Conservation (phyloP, 2,329 filamentous ascomycete species). For the Fusarium penzigii region DNA sequence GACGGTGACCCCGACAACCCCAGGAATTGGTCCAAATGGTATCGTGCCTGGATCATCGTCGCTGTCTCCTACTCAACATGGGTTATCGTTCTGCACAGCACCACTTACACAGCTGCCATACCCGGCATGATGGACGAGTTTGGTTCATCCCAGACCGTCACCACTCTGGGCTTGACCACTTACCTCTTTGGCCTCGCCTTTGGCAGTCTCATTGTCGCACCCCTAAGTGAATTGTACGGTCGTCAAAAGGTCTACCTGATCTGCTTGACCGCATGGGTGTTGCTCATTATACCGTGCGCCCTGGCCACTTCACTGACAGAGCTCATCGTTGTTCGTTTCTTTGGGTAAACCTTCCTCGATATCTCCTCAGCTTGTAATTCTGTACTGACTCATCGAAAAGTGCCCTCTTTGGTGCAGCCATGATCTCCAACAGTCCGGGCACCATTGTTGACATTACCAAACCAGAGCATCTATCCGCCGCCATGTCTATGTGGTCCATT, state of each 20-base stretch:
- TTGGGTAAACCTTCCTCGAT: slow-evolving; percentile 52
- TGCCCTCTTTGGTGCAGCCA: slow-evolving; percentile 64
- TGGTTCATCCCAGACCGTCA: slow-evolving; percentile 56
- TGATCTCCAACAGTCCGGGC: slow-evolving; percentile 82
- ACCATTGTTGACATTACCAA: slow-evolving; percentile 81
- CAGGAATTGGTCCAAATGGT: slow-evolving; percentile 63
- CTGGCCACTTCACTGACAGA: slow-evolving; percentile 66
- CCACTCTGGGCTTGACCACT: slow-evolving; percentile 75
- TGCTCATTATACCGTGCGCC: slow-evolving; percentile 72
- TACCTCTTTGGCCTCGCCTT: slow-evolving; percentile 75
- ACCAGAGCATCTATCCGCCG: slow-evolving; percentile 78
- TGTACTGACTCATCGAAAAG: slow-evolving; percentile 13
- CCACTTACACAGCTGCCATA: slow-evolving; percentile 74
- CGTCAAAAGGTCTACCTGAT: slow-evolving; percentile 68
- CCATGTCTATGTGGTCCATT: slow-evolving; percentile 80
- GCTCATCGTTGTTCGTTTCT: slow-evolving; percentile 72
- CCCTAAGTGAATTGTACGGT: slow-evolving; percentile 71
- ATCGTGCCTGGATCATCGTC: slow-evolving; percentile 45
- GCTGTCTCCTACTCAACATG: slow-evolving; percentile 49
- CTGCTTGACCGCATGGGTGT: slow-evolving; percentile 62
- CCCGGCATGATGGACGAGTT: slow-evolving; percentile 71
- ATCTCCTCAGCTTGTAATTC: neutral
- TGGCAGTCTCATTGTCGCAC: slow-evolving; percentile 73
- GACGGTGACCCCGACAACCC: slow-evolving; percentile 66
- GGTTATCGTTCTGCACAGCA: slow-evolving; percentile 70